Evolutionary conservation across 164 flowering plant species (phyloP).

Genomic region (Euptelea pleiosperma): DNA sequence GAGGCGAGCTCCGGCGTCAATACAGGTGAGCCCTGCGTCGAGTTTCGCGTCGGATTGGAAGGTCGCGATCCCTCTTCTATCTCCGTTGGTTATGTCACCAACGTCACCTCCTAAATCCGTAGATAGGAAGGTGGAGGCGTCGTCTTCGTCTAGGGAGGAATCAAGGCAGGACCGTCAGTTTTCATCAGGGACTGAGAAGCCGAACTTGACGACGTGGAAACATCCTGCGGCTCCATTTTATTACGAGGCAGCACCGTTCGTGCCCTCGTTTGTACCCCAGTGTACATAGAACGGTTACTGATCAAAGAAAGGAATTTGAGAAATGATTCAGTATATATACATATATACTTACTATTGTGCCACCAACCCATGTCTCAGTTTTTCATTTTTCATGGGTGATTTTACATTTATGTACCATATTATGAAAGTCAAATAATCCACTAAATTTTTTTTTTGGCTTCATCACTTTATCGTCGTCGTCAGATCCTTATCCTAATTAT

Average conservation of each 20-base stretch:
- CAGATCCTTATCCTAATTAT: no score
- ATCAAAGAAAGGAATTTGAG: neutral
- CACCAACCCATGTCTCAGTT: conserved; percentile 1
- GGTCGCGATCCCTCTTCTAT: conserved; percentile 77
- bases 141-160: conserved; percentile 6
- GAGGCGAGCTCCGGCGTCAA: conserved; percentile 66
- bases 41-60: conserved; percentile 49
- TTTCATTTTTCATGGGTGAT: neutral
- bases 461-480: no score
- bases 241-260: conserved; percentile 37
- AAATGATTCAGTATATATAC: conserved; percentile 8
- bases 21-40: conserved; percentile 46
- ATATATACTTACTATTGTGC: neutral
- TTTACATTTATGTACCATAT: neutral
- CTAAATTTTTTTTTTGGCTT: no score
- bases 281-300: conserved; percentile 15
- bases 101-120: conserved; percentile 15
- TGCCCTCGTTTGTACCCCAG: conserved; percentile 30
- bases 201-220: conserved; percentile 59
- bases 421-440: no score
- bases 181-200: conserved; percentile 21
- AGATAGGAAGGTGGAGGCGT: conserved; percentile 18
- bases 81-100: conserved; percentile 63
- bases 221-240: conserved; percentile 73
- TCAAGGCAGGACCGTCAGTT: conserved; percentile 17